phyloP scores from a whole-genome alignment of 306 rosid genomes.

The Arachis stenosperma region DNA sequence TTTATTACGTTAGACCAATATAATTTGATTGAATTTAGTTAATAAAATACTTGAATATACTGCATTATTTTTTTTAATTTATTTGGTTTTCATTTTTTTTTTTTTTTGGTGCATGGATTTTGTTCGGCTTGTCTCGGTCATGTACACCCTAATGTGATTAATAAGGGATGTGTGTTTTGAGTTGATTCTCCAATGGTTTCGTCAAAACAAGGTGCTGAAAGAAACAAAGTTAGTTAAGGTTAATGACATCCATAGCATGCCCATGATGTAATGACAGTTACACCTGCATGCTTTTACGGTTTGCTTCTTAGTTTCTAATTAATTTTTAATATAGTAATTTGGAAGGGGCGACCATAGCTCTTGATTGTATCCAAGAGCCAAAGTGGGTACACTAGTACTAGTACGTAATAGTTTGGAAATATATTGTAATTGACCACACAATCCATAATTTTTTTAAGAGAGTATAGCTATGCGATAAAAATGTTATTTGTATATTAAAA shows the following conservation, averaged over 20 bases:
- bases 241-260: conserved; percentile 7
- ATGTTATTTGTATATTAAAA: too few species aligned
- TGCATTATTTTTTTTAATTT: too few species aligned
- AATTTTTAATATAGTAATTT: not conserved
- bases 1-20: too few species aligned
- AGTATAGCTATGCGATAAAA: not conserved
- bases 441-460: not conserved
- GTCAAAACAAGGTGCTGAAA: not conserved
- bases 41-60: too few species aligned
- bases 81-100: too few species aligned
- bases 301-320: not conserved
- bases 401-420: not conserved
- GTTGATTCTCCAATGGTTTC: not conserved
- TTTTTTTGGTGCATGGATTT: too few species aligned
- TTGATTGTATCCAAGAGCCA: conserved; percentile 41
- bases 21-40: too few species aligned
- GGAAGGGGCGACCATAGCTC: conserved; percentile 22
- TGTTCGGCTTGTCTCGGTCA: too few species aligned
- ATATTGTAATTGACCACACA: conserved; percentile 9
- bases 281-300: conserved; percentile 2
- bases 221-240: conserved; percentile 6
- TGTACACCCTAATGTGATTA: not conserved
- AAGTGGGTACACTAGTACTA: not conserved
- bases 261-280: conserved; percentile 31
- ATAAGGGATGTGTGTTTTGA: not conserved